Evolutionary conservation across 768 basidiomycete species (phyloP).

Genomic region (Kwoniella heveanensis): DNA sequence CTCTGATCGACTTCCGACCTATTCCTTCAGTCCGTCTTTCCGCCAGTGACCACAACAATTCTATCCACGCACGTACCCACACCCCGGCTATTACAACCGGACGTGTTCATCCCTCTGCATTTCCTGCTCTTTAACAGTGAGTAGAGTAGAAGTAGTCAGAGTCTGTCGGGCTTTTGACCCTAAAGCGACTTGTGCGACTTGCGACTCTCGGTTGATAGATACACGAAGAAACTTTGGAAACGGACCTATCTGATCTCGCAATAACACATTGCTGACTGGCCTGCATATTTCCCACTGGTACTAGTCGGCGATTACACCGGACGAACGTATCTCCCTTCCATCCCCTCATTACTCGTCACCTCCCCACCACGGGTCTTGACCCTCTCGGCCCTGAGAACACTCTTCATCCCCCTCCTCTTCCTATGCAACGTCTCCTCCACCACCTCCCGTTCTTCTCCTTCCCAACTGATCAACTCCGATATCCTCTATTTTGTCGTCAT

Average conservation of each 20-base stretch:
- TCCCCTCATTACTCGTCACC: conserved; percentile 65
- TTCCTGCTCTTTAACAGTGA: conserved; percentile 61
- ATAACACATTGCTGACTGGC: too few relatives aligned
- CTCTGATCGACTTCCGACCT: too few relatives aligned
- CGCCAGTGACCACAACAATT: conserved; percentile 79
- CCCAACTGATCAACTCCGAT: conserved; percentile 74
- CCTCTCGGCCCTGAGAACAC: conserved; percentile 69
- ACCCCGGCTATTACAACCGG: conserved; percentile 47
- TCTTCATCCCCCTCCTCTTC: conserved; percentile 86
- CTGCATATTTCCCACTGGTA: too few relatives aligned
- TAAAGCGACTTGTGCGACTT: too few relatives aligned
- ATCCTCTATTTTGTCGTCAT: conserved; percentile 72
- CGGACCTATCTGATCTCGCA: too few relatives aligned
- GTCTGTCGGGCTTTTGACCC: too few relatives aligned
- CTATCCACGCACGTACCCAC: conserved; percentile 64
- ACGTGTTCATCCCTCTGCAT: conserved; percentile 71
- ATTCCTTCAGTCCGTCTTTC: conserved; percentile 73
- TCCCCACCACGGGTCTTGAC: conserved; percentile 65
- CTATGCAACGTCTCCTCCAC: conserved; percentile 75
- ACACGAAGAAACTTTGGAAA: too few relatives aligned
- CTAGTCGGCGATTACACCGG: conserved; percentile 55
- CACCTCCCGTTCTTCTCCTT: conserved; percentile 48
- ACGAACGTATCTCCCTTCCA: conserved; percentile 51
- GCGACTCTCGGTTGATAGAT: too few relatives aligned
- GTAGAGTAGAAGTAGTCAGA: too few relatives aligned